Evolutionary conservation across 2,329 filamentous ascomycete species (phyloP).

Genomic region (Zymoseptoria brevis): DNA sequence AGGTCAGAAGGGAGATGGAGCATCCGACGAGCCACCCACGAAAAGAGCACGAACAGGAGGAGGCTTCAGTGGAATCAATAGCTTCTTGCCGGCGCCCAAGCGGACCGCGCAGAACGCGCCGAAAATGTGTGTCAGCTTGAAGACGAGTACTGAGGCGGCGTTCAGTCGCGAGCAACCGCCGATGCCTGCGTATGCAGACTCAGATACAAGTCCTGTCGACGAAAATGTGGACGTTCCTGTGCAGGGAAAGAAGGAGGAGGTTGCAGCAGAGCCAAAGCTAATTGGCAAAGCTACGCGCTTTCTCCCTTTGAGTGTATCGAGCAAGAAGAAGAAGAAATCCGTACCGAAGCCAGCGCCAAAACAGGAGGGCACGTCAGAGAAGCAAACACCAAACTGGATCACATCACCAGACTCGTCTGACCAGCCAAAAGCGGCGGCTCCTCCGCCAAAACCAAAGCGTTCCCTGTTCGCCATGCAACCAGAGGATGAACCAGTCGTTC

Average conservation of each 20-base stretch:
- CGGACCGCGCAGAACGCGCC: conserved; percentile 33
- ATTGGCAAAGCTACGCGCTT: conserved; percentile 80
- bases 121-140: conserved; percentile 60
- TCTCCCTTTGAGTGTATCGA: conserved; percentile 74
- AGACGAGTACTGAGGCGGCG: conserved; percentile 74
- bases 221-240: conserved; percentile 20
- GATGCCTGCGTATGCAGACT: conserved; percentile 26
- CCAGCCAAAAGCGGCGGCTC: conserved; percentile 1
- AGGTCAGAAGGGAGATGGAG: conserved; percentile 33
- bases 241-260: conserved; percentile 37
- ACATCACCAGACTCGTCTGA: neutral
- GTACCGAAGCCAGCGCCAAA: conserved; percentile 7
- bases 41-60: conserved; percentile 62
- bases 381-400: neutral
- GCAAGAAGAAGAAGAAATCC: conserved; percentile 63
- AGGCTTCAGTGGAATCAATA: conserved; percentile 74
- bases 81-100: conserved; percentile 80
- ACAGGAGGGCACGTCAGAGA: neutral
- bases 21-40: conserved; percentile 51
- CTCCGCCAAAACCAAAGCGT: conserved; percentile 49
- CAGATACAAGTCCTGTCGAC: neutral
- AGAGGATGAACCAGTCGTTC: conserved; percentile 16
- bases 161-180: conserved; percentile 61
- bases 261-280: conserved; percentile 52
- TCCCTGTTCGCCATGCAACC: conserved; percentile 61